These are phyloP conservation scores for Tuber microsphaerosporum DNA, from an alignment of 495 filamentous ascomycete genomes.

Conservation along the genomic window DNA sequence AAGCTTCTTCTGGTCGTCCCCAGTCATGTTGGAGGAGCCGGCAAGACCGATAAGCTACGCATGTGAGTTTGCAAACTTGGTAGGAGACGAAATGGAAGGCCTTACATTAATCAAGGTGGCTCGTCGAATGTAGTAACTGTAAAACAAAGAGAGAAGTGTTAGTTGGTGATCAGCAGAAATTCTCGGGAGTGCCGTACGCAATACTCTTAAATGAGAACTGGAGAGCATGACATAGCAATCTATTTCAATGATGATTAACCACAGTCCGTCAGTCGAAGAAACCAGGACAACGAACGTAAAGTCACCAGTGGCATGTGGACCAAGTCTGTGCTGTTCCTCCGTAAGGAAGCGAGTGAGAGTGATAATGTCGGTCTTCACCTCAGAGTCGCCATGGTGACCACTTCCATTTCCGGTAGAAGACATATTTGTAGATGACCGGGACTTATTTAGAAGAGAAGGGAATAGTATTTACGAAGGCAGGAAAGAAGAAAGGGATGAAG, in stretches of 20 bases:
- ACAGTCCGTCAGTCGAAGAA: neutral
- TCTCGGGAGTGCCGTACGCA: conserved; percentile 46
- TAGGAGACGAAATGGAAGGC: conserved; percentile 6
- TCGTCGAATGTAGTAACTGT: conserved; percentile 85
- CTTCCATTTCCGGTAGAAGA: conserved; percentile 41
- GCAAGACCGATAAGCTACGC: conserved; percentile 72
- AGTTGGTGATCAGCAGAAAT: conserved; percentile 7
- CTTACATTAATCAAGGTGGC: conserved; percentile 82
- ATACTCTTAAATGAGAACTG: conserved; percentile 99
- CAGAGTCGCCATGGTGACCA: conserved; percentile 49
- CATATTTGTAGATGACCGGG: conserved; percentile 10
- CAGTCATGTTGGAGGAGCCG: conserved; percentile 88
- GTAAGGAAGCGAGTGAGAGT: conserved; percentile 92
- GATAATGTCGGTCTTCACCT: conserved; percentile 90
- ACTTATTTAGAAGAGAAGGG: conserved; percentile 7
- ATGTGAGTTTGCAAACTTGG: conserved; percentile 10
- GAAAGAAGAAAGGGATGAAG: conserved; percentile 9
- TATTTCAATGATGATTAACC: conserved; percentile 41
- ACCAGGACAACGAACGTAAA: conserved; percentile 68
- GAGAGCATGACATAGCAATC: conserved; percentile 90
- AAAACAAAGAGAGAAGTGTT: conserved; percentile 2
- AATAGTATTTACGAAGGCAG: conserved; percentile 2
- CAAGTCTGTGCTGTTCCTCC: conserved; percentile 87
- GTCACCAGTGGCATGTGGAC: conserved; percentile 70
- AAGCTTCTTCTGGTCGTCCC: conserved; percentile 98